phyloP scores from a whole-genome alignment of 78 protist genomes.

The Pigoraptor vietnamica region DNA sequence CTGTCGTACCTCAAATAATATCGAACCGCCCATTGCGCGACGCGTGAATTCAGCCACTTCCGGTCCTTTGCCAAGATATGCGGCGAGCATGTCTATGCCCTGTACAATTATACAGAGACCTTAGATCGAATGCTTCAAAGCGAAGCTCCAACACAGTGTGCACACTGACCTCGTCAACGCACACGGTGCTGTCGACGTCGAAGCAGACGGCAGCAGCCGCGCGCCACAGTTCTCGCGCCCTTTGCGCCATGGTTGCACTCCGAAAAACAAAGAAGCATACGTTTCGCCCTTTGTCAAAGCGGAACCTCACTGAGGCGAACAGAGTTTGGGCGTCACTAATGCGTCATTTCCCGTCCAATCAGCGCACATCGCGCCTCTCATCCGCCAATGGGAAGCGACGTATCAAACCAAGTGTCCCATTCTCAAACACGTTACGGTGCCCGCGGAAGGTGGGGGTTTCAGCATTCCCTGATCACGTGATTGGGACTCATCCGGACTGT shows the following conservation, averaged over 20 bases:
- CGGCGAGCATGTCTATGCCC: background rate
- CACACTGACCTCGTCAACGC: background rate
- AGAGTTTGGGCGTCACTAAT: no score
- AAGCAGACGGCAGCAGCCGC: background rate
- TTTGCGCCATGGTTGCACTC: background rate
- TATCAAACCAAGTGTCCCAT: no score
- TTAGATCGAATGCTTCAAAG: no score
- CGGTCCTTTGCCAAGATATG: background rate
- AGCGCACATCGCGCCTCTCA: background rate
- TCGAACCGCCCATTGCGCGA: background rate
- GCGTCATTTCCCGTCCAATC: background rate
- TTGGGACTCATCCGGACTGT: background rate
- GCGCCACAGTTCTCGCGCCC: background rate
- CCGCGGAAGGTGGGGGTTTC: no score
- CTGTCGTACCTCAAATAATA: background rate
- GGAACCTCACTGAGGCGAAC: background rate
- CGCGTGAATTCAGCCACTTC: background rate
- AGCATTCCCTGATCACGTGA: background rate
- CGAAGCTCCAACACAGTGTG: no score
- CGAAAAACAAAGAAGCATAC: no score
- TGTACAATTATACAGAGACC: no score
- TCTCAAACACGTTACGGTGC: no score
- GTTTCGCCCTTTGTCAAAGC: no score
- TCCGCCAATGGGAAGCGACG: background rate
- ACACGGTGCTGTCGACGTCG: background rate